Evolutionary conservation across 1,284 basidiomycete species (phyloP).

Genomic region (Phylloboletellus chloephorus): DNA sequence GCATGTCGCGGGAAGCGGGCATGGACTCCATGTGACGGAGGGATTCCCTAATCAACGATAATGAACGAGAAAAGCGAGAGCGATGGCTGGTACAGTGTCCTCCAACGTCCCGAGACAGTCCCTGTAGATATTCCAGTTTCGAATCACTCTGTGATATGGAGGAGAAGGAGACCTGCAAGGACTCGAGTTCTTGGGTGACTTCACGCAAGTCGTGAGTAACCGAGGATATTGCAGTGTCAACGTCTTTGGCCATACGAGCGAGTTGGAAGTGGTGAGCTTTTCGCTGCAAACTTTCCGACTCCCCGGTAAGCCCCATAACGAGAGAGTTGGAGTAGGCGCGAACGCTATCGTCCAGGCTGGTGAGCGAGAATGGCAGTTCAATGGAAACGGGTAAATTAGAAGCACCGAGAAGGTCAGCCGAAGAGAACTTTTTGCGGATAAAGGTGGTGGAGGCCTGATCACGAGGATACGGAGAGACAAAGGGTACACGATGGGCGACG

Average conservation of each 20-base stretch:
- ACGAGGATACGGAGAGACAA: conserved; percentile 35
- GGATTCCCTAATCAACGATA: conserved; percentile 48
- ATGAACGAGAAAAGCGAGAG: conserved; percentile 40
- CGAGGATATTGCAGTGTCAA: conserved; percentile 43
- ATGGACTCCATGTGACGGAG: conserved; percentile 47
- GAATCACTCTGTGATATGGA: conserved; percentile 23
- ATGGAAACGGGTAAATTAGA: conserved; percentile 31
- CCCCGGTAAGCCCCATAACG: conserved; percentile 56
- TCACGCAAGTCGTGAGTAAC: conserved; percentile 37
- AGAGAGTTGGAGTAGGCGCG: conserved; percentile 67
- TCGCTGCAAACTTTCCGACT: conserved; percentile 45
- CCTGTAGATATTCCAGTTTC: conserved; percentile 32
- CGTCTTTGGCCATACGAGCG: conserved; percentile 46
- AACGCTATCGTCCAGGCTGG: conserved; percentile 59
- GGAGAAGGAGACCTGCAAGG: conserved; percentile 33
- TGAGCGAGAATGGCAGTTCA: conserved; percentile 54
- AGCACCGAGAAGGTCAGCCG: conserved; percentile 19
- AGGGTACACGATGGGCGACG: conserved; percentile 47
- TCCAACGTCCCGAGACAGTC: conserved; percentile 37
- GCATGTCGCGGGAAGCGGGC: conserved; percentile 37
- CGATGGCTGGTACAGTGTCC: conserved; percentile 33
- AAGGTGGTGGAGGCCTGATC: conserved; percentile 21
- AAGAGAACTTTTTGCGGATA: conserved; percentile 35
- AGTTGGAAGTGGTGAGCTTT: conserved; percentile 46
- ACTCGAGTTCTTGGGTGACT: conserved; percentile 36